Evolutionary conservation across 2,329 filamentous ascomycete genomes (phyloP).

Genomic region (Fusarium udum): DNA sequence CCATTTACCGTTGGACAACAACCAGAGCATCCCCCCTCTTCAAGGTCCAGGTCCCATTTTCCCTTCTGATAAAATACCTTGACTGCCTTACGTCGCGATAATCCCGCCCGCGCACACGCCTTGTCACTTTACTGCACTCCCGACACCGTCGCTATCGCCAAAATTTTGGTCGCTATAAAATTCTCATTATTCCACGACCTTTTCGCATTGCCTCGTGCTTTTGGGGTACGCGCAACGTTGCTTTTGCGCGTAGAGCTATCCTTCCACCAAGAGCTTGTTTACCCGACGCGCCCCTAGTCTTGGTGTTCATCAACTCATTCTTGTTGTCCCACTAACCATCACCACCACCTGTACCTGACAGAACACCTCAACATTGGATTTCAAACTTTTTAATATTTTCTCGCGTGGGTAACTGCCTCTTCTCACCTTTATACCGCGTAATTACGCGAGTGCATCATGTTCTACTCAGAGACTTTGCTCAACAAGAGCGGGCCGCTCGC

Average conservation of each 20-base stretch:
- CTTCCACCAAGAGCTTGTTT: constrained; percentile 48
- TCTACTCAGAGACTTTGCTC: constrained; percentile 95
- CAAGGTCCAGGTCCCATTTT: constrained; percentile 45
- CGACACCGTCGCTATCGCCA: constrained; percentile 38
- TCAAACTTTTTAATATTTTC: neutral
- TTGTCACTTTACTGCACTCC: constrained; percentile 34
- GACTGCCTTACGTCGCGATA: constrained; percentile 37
- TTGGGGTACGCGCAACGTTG: constrained; percentile 44
- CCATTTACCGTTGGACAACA: constrained; percentile 48
- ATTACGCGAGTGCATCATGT: constrained; percentile 71
- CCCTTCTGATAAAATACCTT: constrained; percentile 40
- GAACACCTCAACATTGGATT: constrained; percentile 19
- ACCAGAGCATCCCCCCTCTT: constrained; percentile 42
- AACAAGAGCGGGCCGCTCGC: constrained; percentile 97
- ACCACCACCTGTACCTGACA: constrained; percentile 16
- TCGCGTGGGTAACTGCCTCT: constrained; percentile 16
- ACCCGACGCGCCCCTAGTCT: constrained; percentile 46
- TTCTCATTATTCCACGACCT: constrained; percentile 35
- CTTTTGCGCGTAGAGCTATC: constrained; percentile 46
- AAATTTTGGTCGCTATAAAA: constrained; percentile 40
- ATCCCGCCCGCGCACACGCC: constrained; percentile 36
- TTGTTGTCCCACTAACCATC: constrained; percentile 26
- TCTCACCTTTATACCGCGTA: constrained; percentile 44
- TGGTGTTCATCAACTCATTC: constrained; percentile 46
- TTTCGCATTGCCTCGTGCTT: constrained; percentile 42